phyloP scores from a whole-genome alignment of 2,329 filamentous ascomycete genomes.

The Epichloe scottii region DNA sequence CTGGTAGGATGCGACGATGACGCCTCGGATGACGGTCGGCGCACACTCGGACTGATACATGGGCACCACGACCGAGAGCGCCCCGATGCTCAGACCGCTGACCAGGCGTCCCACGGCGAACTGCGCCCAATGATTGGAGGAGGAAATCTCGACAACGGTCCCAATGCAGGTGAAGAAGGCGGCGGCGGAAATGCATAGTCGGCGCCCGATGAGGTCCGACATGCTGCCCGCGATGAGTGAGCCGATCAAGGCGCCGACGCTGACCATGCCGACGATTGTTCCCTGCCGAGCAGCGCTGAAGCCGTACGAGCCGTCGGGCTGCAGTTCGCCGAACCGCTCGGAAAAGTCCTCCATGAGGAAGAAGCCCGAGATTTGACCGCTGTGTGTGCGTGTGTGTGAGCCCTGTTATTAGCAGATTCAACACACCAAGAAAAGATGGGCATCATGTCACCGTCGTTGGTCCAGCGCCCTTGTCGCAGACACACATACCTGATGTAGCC shows the following conservation, averaged over 20 bases:
- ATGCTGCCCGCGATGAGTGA: slow-evolving; percentile 46
- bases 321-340: slow-evolving; percentile 36
- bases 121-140: slow-evolving; percentile 44
- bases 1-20: slow-evolving; percentile 53
- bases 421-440: neutral
- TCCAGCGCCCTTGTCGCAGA: too few relatives aligned
- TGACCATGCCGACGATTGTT: slow-evolving; percentile 48
- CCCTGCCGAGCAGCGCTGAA: slow-evolving; percentile 50
- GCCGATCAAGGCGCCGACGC: slow-evolving; percentile 46
- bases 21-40: slow-evolving; percentile 50
- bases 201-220: slow-evolving; percentile 48
- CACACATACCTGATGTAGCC: slow-evolving; percentile 38
- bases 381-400: slow-evolving; percentile 10
- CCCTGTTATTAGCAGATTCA: neutral
- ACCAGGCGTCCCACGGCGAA: slow-evolving; percentile 52
- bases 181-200: slow-evolving; percentile 47
- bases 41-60: slow-evolving; percentile 59
- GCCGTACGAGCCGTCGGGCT: slow-evolving; percentile 23
- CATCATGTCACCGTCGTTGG: too few relatives aligned
- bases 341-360: slow-evolving; percentile 47
- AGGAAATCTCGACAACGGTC: slow-evolving; percentile 50
- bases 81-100: slow-evolving; percentile 54
- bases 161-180: slow-evolving; percentile 52
- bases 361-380: slow-evolving; percentile 49
- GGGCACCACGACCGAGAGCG: slow-evolving; percentile 49